Evolutionary conservation across 2,329 filamentous ascomycete genomes (phyloP), one percentile per base, ranked within the genome.

Genomic region (Nannizzia gypsea): DNA sequence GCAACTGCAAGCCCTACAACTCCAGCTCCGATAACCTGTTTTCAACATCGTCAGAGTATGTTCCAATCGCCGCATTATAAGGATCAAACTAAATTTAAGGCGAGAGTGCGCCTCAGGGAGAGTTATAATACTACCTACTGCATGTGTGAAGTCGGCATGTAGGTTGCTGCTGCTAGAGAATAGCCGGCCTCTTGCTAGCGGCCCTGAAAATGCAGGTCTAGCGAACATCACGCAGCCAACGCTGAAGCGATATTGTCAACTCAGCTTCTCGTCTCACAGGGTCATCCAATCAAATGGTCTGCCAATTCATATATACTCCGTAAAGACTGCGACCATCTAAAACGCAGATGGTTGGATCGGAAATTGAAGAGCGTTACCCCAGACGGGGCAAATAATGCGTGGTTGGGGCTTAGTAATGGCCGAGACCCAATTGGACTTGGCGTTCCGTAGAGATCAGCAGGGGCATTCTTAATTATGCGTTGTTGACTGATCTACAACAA

Each of bases 1-100:
- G 90, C 89, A 59, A 90, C 82, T 6, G 91, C 87, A 1, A 96
- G 81, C 9, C 91, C 91, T 38, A 96, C 86, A 0, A 89, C 85
- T 1, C 86, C 86, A 31, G 78, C 86, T 11, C 86, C 86, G 61
- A 89, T 81, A 4, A 87, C 72, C 78, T 81, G 59, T 57, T 20
- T n/a, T 17, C 34, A 58, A 52, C 38, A n/a, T 20, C 50, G 44
- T 58, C 46, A 63, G 22, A 15, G 4, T 48, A 46, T n/a, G 9
- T 22, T 22, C 42, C 8, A 36, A 9, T 46, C 20, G 2, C 20
- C 20, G 9, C 42, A 2, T 11, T 11, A 20, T 42, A 42, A 17
- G 11, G 13, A 17, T 17, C 38, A 17, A 42, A 17, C 38, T n/a
- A 2, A 42, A 42, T 1, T 17, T 17, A 8, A 42, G 38, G n/a